Percentiles rank a stretch among this genome's conserved stretches.
These are phyloP conservation scores for Arachis monticola DNA, from an alignment of 331 rosid species.

Conservation along the genomic window DNA sequence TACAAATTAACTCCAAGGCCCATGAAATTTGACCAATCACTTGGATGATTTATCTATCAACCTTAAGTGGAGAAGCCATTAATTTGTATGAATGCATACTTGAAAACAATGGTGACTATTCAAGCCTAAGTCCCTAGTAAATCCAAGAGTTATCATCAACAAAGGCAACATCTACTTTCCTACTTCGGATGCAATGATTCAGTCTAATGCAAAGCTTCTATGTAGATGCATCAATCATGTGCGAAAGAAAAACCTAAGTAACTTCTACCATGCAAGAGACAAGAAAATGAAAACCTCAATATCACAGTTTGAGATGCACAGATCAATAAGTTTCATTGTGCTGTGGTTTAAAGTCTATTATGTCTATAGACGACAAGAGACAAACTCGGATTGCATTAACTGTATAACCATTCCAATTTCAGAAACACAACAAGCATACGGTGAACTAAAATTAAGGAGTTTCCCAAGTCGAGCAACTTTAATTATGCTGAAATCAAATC, in stretches of 20 bases:
- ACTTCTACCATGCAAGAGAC: not conserved
- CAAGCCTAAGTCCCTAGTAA: not conserved
- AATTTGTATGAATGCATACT: constrained; percentile 23
- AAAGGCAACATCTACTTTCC: not conserved
- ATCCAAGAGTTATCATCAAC: not conserved
- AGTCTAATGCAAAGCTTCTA: not conserved
- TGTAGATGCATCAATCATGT: constrained; percentile 17
- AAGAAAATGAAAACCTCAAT: constrained; percentile 17
- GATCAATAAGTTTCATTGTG: not conserved
- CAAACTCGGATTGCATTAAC: not conserved
- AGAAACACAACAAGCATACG: not conserved
- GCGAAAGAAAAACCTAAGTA: constrained; percentile 22
- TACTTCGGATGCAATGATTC: not conserved
- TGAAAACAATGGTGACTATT: not conserved
- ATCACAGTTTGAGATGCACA: not conserved
- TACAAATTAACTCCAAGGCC: constrained; percentile 2
- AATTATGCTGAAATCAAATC: not conserved
- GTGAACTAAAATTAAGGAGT: not conserved
- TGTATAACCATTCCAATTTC: constrained; percentile 9
- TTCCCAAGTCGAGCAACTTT: constrained; percentile 21
- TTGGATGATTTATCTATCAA: not conserved
- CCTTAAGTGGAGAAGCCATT: not conserved
- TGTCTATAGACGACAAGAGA: not conserved
- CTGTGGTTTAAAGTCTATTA: not conserved
- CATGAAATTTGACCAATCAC: constrained; percentile 10